Base-by-base conservation (phyloP, 108 stramenopile genomes). In the Fragilaria radians region DNA sequence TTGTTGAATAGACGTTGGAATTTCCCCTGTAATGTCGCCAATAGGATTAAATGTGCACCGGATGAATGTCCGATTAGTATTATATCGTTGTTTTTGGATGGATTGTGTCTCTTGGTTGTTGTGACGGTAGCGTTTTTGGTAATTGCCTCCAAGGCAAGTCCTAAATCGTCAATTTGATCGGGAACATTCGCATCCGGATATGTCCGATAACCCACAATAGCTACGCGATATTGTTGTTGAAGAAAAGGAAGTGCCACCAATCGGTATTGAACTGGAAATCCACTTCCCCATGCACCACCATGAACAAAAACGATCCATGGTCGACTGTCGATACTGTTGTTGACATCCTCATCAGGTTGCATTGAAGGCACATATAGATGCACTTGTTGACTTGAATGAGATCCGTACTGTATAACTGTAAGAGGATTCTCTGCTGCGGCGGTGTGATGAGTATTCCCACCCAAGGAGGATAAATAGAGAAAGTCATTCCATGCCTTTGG, bases 271-370 rank as follows among this genome's bases (percentile, higher is more conserved):
- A 31, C 22, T 23, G 76, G 71, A 49, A 46, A 56, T 33, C 71
- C 71, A 42, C 46, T 64, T 9, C 71, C 71, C 76, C 76, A 77
- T 7, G 76, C 76, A 19, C 76, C 76, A 49, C 76, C 76, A 60
- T 77, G 78, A 46, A 71, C 54, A 67, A 79, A 67, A 1, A 71
- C 54, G 42, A 68, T 31, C 47, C 19, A 48, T 3, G 47, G 47
- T 1, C 23, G 47, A 4, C 23, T 19, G 4, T 48, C 23, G 47
- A 22, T 22, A 48, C 23, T 4, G 19, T 48, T 4, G 4, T 48
- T 48, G 4, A 22, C 4, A 23, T 4, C 23, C 22, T 48, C 4
- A 48, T 48, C 4, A 23, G 47, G 2, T 1, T 48, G 19, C 23
- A 19, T 22, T 48, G 47, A 19, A 48, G 23, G 22, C 47, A 48